phyloP scores from a whole-genome alignment of 805 yeast genomes.

The Huiozyma naganishii region DNA sequence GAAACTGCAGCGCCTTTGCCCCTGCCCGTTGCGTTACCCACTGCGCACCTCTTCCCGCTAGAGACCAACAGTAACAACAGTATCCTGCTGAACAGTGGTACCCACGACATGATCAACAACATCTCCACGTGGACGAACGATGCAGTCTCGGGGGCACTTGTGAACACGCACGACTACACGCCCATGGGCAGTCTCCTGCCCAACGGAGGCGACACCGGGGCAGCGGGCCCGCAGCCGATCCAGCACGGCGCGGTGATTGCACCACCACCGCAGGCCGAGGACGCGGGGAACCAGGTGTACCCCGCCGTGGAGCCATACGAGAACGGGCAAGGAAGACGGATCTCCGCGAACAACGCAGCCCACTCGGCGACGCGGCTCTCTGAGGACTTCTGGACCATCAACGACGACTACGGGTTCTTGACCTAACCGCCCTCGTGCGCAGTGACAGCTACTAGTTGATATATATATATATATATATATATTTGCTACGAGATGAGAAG shows the following conservation, averaged over 20 bases:
- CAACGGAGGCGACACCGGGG: too few relatives aligned
- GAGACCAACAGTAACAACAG: slow-evolving; percentile 5
- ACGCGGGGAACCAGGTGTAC: not conserved
- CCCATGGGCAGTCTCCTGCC: too few relatives aligned
- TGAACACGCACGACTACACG: not conserved
- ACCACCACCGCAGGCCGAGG: not conserved
- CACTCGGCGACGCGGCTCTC: slow-evolving; percentile 13
- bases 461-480: too few relatives aligned
- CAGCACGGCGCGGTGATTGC: too few relatives aligned
- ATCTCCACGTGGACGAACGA: slow-evolving; percentile 47
- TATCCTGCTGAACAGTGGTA: slow-evolving; percentile 29
- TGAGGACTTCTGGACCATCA: slow-evolving; percentile 38
- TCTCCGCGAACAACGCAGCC: not conserved
- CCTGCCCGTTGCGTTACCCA: too few relatives aligned
- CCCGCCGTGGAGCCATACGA: not conserved
- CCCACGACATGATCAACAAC: slow-evolving; percentile 50
- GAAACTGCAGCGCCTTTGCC: not conserved
- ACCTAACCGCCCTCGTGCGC: slow-evolving; percentile 21
- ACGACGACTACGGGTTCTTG: slow-evolving; percentile 37
- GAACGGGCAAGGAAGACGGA: not conserved
- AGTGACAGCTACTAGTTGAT: too few relatives aligned
- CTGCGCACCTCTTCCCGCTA: too few relatives aligned
- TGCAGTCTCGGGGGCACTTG: slow-evolving; percentile 13
- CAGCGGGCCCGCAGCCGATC: too few relatives aligned
- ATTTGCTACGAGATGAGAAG: too few relatives aligned